Base-by-base conservation (phyloP, 2,329 filamentous ascomycete genomes). In the Curvularia verruculosa region DNA sequence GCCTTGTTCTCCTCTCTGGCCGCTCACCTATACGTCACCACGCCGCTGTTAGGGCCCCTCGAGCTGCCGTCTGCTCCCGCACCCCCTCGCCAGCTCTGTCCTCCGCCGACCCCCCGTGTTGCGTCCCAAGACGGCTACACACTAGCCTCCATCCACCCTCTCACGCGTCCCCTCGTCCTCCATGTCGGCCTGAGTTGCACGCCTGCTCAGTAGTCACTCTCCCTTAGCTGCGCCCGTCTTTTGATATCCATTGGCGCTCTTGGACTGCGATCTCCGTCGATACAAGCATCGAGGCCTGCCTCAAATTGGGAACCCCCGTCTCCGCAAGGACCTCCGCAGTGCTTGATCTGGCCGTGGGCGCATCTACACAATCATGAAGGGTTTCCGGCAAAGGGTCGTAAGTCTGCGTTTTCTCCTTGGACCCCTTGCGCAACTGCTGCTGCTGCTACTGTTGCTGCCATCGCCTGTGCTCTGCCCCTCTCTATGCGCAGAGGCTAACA, bases 351-450 rank as follows among this genome's bases (percentile, higher is more conserved):
- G 65, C 59, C 59, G 60, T 60, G 68, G 69, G 73, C 71, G 71
- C 72, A 60, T 61, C 65, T 66, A 65, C 79, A 79, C 80, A 90
- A 62, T 85, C 80, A 97, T 98, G 94, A 97, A 96, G 84, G 90
- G 92, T 78, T 96, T 98, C 81, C 90, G 92, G 81, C 92, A 96
- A 84, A 91, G 91, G 89, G 92, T 97, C 84, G 92, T 96, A 87
- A 85, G 91, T 87, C 65, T 68, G 63, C 67, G 60, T 60, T 56
- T 55, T 66, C 63, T 65, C 59, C 59, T 60, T 59, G 46, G 23
- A 64, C 66, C 66, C n/a, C 60, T 58, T 44, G 45, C 56, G 48
- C n/a, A n/a, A n/a, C 28, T 28, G 26, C 7, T 28, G 26, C 26
- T 12, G 28, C 28, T 29, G 28, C 28, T 9, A 29, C 59, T 63